phyloP scores from a whole-genome alignment of 108 stramenopile species.

The Pseudonitzschia multiseries region DNA sequence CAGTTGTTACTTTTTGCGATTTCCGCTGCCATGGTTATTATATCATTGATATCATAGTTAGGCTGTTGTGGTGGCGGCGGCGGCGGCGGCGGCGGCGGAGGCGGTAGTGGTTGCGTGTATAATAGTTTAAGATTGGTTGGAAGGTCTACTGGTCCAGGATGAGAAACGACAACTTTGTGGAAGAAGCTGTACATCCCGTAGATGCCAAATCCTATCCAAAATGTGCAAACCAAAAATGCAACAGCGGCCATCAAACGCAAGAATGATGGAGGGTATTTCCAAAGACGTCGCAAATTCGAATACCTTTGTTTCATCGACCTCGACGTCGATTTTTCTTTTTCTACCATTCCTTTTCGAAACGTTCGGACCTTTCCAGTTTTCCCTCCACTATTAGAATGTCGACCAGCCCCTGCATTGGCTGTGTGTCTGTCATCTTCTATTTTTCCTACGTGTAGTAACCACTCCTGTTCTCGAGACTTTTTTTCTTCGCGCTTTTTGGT shows the following conservation, averaged over 20 bases:
- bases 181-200: constrained; percentile 33
- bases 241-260: not conserved
- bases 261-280: constrained; percentile 19
- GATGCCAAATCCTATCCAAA: constrained; percentile 29
- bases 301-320: constrained; percentile 3
- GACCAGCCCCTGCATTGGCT: not conserved
- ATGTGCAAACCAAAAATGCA: not conserved
- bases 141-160: not conserved
- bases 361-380: not conserved
- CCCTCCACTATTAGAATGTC: not conserved
- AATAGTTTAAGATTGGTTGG: not conserved
- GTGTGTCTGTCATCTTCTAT: not conserved
- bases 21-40: not conserved
- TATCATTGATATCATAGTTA: not conserved
- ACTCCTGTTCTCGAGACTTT: not conserved
- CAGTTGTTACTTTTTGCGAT: not conserved
- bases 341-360: not conserved
- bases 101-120: too few species aligned
- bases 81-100: not conserved
- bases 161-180: not conserved
- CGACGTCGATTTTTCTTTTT: not conserved
- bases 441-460: not conserved
- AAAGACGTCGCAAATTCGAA: not conserved
- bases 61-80: constrained; percentile 3
- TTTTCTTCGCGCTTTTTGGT: constrained; percentile 20